Evolutionary conservation across 768 basidiomycete genomes (phyloP), one percentile per base, ranked within the genome.

Genomic region (Boletus tylopilopsis): DNA sequence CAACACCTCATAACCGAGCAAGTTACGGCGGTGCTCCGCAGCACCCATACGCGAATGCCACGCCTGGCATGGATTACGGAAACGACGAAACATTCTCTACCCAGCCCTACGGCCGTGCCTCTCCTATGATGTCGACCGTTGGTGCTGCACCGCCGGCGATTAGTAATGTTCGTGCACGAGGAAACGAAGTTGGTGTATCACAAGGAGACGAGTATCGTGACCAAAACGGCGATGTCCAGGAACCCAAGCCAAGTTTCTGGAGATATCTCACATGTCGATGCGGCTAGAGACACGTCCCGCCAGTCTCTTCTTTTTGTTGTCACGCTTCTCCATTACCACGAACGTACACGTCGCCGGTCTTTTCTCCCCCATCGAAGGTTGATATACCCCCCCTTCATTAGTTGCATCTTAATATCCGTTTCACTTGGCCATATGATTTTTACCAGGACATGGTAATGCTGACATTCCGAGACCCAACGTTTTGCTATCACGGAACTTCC

Each of bases 261-360:
- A 76, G 78, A 69, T 79, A 90, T 54, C 69, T 92, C 52, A 89
- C 87, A 40, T 91, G 89, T 71, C 82, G 81, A 62, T 91, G 90
- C 73, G 84, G 81, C 59, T 78, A 68, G 73, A 58, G 34, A 42
- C 32, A 46, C 36, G 45, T 15, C 34, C 46, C 34, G 30, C n/a
- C 36, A 47, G 40, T 45, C 58, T 56, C 57, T 54, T 43, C 50
- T 45, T 34, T 53, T 49, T 47, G 54, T 58, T 62, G 38, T 47
- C 46, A 24, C 39, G 48, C 49, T 55, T 51, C 47, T 56, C 38
- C 61, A 55, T 59, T 60, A 53, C 60, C 59, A 56, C 55, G 50
- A 62, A 59, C 61, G 52, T 52, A 67, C 54, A 58, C 53, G 57
- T 62, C 61, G 55, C 64, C 70, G 53, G 61, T 69, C 68, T 50